Conservation (phyloP, 2,329 filamentous ascomycete genomes). For the Phyllachora maydis region DNA sequence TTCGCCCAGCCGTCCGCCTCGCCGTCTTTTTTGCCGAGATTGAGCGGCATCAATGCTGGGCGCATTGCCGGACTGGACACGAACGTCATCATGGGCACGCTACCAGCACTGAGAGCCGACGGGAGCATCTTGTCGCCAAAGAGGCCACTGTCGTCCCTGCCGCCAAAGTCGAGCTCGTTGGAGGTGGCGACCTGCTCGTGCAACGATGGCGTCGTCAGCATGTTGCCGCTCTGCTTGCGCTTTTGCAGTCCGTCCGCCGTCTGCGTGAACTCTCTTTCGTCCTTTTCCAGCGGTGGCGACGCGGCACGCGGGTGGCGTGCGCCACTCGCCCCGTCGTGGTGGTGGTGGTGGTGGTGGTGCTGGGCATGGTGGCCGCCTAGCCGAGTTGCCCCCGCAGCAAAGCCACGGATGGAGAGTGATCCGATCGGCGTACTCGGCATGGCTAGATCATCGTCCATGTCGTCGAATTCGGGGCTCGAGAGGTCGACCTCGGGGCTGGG, state of each 20-base stretch:
- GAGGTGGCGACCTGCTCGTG: slow-evolving; percentile 11
- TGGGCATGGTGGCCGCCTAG: slow-evolving; percentile 15
- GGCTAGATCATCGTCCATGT: slow-evolving; percentile 36
- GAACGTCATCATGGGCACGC: slow-evolving; percentile 17
- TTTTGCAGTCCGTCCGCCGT: slow-evolving; percentile 71
- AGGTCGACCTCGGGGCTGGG: slow-evolving; percentile 88
- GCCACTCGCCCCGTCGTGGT: no score
- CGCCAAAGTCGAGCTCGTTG: slow-evolving; percentile 17
- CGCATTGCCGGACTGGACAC: slow-evolving; percentile 35
- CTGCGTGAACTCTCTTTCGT: slow-evolving; percentile 92
- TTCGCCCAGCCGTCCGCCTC: slow-evolving; percentile 22
- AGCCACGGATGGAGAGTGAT: slow-evolving; percentile 33
- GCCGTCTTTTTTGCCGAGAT: slow-evolving; percentile 16
- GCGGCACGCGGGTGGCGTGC: slow-evolving; percentile 48
- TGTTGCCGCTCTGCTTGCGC: slow-evolving; percentile 31
- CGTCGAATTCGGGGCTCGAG: slow-evolving; percentile 70
- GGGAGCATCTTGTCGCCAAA: slow-evolving; percentile 25
- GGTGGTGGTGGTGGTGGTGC: slow-evolving; percentile 12
- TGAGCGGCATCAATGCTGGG: slow-evolving; percentile 18
- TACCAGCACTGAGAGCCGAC: slow-evolving; percentile 2
- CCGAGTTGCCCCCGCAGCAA: no score
- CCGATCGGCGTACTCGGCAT: slow-evolving; percentile 42
- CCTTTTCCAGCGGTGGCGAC: slow-evolving; percentile 76
- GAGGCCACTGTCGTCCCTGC: slow-evolving; percentile 27
- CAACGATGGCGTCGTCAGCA: slow-evolving; percentile 9